Evolutionary conservation across 2,329 filamentous ascomycete genomes (phyloP).

Genomic region (Talaromyces sp.): DNA sequence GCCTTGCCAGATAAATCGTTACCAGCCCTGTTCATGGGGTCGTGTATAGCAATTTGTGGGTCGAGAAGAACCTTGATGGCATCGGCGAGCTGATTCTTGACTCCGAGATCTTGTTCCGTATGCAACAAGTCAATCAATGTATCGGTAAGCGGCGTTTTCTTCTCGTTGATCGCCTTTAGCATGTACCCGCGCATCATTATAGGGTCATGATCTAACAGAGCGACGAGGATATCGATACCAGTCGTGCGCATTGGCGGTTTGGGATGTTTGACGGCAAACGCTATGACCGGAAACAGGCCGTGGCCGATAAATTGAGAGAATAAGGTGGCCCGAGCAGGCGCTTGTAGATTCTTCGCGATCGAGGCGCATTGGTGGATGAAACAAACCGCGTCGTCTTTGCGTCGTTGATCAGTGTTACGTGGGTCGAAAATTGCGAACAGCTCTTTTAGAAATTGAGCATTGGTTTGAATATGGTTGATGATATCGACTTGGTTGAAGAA

Average conservation of each 20-base stretch:
- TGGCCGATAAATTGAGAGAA: constrained; percentile 88
- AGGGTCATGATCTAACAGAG: constrained; percentile 92
- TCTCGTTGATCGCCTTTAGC: constrained; percentile 85
- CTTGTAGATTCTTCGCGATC: constrained; percentile 91
- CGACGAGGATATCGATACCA: constrained; percentile 87
- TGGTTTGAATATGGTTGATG: constrained; percentile 86
- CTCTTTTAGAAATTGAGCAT: constrained; percentile 72
- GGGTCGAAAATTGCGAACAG: constrained; percentile 80
- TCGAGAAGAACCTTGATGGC: constrained; percentile 92
- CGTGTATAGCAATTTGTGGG: constrained; percentile 57
- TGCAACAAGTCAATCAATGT: constrained; percentile 88
- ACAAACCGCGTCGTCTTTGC: constrained; percentile 88
- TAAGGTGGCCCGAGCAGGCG: constrained; percentile 70
- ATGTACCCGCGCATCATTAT: constrained; percentile 91
- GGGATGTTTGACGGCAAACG: constrained; percentile 79
- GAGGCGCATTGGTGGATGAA: constrained; percentile 96
- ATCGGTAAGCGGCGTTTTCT: constrained; percentile 80
- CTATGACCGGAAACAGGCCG: constrained; percentile 83
- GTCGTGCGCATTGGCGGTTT: constrained; percentile 85
- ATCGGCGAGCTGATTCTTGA: constrained; percentile 93
- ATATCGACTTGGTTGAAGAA: constrained; percentile 99
- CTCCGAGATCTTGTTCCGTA: constrained; percentile 85
- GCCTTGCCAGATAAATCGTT: constrained; percentile 65
- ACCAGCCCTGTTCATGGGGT: constrained; percentile 59
- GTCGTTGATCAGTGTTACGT: constrained; percentile 59